Conservation (phyloP, 257 asterid species). For the Solanum sejunctum region DNA sequence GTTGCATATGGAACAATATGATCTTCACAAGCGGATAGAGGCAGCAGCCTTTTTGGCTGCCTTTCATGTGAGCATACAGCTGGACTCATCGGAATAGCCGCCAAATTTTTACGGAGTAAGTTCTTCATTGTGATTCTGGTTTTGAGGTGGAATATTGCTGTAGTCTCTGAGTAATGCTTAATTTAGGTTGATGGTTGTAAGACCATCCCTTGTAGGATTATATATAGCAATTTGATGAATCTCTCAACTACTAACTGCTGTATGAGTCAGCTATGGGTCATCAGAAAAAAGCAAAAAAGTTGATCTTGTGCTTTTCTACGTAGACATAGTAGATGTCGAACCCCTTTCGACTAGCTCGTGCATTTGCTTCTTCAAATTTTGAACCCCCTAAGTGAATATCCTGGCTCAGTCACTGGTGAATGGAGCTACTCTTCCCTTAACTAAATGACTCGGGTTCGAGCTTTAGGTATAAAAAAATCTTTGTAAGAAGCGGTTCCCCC, state of each 20-base stretch:
- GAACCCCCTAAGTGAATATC: too few species aligned
- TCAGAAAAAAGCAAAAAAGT: background rate
- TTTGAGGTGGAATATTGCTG: too few species aligned
- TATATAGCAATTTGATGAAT: background rate
- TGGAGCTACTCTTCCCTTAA: too few species aligned
- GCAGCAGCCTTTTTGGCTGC: background rate
- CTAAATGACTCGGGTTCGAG: too few species aligned
- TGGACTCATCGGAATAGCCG: background rate
- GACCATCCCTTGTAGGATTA: background rate
- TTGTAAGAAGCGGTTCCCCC: too few species aligned
- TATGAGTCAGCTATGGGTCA: conserved; percentile 1
- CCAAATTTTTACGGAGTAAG: background rate
- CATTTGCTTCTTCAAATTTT: too few species aligned
- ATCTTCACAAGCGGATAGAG: background rate
- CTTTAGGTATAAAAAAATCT: too few species aligned
- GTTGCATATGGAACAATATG: background rate
- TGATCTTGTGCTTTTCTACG: background rate
- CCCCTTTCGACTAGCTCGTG: too few species aligned
- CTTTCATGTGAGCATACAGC: background rate
- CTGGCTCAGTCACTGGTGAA: too few species aligned
- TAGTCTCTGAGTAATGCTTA: too few species aligned
- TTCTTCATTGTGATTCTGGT: background rate
- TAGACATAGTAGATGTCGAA: too few species aligned
- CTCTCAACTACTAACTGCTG: background rate
- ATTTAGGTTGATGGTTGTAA: too few species aligned